A percentile compares a stretch with the other conserved stretches of the same genome.
phyloP scores from a whole-genome alignment of 208 protist genomes.

The Trypanosoma platydactyli region DNA sequence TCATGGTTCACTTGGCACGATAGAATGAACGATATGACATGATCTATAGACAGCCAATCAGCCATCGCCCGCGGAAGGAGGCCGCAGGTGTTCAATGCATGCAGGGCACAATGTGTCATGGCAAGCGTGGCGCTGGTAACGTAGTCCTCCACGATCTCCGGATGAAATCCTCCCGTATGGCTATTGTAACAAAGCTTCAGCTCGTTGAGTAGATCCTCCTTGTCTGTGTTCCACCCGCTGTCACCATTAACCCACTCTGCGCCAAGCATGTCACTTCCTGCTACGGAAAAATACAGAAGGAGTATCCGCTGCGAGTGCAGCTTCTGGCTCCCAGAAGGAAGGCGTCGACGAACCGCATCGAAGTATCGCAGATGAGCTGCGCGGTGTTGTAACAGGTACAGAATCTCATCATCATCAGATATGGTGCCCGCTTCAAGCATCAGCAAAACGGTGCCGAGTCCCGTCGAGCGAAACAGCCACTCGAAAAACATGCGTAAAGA shows the following conservation, averaged over 20 bases:
- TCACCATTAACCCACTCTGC: conserved; percentile 19
- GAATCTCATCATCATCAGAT: background rate
- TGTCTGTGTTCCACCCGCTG: background rate
- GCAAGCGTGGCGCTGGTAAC: conserved; percentile 15
- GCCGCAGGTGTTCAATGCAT: conserved; percentile 23
- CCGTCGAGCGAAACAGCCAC: background rate
- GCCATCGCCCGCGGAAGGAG: background rate
- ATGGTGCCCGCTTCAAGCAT: conserved; percentile 6
- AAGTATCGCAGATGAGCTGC: conserved; percentile 14
- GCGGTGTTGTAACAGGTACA: background rate
- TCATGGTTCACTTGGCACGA: conserved; percentile 18
- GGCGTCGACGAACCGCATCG: background rate
- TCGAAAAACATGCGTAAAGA: background rate
- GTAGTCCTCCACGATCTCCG: conserved; percentile 8
- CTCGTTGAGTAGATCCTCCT: conserved; percentile 11
- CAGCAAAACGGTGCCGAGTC: conserved; percentile 1
- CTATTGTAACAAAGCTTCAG: conserved; percentile 23
- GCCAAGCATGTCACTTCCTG: conserved; percentile 24
- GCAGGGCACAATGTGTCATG: conserved; percentile 36
- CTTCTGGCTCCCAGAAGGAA: background rate
- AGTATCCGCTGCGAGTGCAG: conserved; percentile 26
- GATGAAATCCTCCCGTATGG: conserved; percentile 26
- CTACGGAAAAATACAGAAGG: conserved; percentile 27
- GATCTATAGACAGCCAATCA: conserved; percentile 12
- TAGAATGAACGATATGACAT: conserved; percentile 14